A percentile compares a stretch with the other conserved stretches of the same genome.
These are phyloP conservation scores for Boletus bicolor DNA, from an alignment of 768 basidiomycete species.

Conservation along the genomic window DNA sequence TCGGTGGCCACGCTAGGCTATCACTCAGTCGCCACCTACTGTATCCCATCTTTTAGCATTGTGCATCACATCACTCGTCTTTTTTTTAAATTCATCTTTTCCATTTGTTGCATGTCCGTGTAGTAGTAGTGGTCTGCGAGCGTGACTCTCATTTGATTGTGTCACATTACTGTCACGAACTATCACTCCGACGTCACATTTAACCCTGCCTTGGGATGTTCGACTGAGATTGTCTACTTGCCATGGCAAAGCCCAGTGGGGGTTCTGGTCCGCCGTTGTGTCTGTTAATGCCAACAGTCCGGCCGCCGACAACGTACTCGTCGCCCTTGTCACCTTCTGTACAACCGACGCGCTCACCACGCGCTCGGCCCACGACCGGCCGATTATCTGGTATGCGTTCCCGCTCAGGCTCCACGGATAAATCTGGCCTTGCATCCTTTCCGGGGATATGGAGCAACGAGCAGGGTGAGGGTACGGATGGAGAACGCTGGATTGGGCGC, in stretches of 20 bases:
- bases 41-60: slow-evolving; percentile 17
- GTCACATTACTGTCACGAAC: slow-evolving; percentile 14
- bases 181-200: slow-evolving; percentile 13
- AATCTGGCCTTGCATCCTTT: slow-evolving; percentile 6
- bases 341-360: slow-evolving; percentile 24
- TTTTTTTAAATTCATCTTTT: not conserved
- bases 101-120: not conserved
- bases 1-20: slow-evolving; percentile 9
- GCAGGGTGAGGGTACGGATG: slow-evolving; percentile 18
- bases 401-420: slow-evolving; percentile 31
- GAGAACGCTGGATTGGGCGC: slow-evolving; percentile 43
- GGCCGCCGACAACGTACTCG: slow-evolving; percentile 15
- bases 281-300: slow-evolving; percentile 35
- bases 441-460: slow-evolving; percentile 4
- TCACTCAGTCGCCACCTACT: slow-evolving; percentile 3
- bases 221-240: not conserved
- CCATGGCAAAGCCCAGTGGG: slow-evolving; percentile 19
- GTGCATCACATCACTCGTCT: slow-evolving; percentile 14
- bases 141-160: slow-evolving; percentile 3
- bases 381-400: slow-evolving; percentile 31
- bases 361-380: slow-evolving; percentile 22
- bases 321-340: slow-evolving; percentile 10
- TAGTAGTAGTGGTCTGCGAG: not conserved
- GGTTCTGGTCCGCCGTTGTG: slow-evolving; percentile 12
- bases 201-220: not conserved